A percentile compares a stretch with the other conserved stretches of the same genome.
phyloP scores from a whole-genome alignment of 1,139 yeast species.

The Lodderomyces theae region DNA sequence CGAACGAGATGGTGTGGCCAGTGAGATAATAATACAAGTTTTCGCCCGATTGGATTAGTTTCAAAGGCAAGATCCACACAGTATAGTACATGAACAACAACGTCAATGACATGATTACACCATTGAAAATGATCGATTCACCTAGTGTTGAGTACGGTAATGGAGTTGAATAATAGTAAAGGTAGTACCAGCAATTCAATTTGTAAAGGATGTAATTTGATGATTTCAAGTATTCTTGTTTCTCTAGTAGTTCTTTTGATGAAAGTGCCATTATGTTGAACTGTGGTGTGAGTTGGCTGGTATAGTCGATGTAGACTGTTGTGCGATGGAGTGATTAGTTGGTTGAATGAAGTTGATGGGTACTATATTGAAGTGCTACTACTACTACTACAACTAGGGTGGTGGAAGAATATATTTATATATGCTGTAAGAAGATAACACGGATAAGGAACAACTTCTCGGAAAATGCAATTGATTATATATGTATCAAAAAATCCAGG shows the following conservation, averaged over 20 bases:
- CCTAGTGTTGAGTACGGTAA: slow-evolving; percentile 27
- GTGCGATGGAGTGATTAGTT: no score
- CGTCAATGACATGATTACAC: slow-evolving; percentile 14
- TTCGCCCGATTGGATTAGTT: slow-evolving; percentile 17
- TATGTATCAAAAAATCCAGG: no score
- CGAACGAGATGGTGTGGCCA: slow-evolving; percentile 12
- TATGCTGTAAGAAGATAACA: no score
- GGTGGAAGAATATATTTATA: no score
- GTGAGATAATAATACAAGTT: slow-evolving; percentile 21
- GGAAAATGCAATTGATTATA: no score
- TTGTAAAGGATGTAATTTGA: slow-evolving; percentile 4
- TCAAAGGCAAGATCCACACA: slow-evolving; percentile 14
- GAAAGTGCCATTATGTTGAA: not conserved
- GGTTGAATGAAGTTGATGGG: no score
- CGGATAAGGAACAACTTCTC: no score
- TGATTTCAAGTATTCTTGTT: slow-evolving; percentile 4
- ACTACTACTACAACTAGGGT: no score
- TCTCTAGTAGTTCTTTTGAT: not conserved
- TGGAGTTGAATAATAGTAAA: slow-evolving; percentile 28
- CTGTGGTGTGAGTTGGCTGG: not conserved
- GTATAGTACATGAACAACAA: slow-evolving; percentile 21
- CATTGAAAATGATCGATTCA: slow-evolving; percentile 23
- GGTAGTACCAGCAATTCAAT: slow-evolving; percentile 19
- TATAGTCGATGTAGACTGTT: no score
- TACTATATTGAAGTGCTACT: no score